Base-by-base conservation (phyloP, 306 rosid species). In the Astragalus glycyphyllos region DNA sequence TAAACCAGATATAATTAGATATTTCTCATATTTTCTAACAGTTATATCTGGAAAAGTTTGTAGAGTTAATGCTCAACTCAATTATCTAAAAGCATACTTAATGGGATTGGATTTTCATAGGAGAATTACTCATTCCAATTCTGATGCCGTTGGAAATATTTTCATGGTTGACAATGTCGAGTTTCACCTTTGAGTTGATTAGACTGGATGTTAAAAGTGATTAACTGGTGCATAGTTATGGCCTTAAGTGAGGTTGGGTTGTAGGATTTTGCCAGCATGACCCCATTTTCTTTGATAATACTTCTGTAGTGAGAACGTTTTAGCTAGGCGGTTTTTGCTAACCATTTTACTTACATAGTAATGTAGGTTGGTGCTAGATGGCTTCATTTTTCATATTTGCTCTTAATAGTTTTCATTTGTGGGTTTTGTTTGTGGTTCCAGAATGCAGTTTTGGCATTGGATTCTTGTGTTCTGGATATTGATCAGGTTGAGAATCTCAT, bases 401-500 rank as follows among this genome's bases (percentile, higher is more conserved):
- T 65, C 60, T 45, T 4, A 59, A 60, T n/a, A 40, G 26, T 50
- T 70, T 37, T 67, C 35, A 37, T 41, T 62, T 53, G 8, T 54
- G 46, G 57, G 44, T 31, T 11, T 64, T 76, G 9, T 50, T 68
- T 72, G 85, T 86, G 8, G 84, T 83, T 85, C 80, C 84, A 89
- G 97, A 92, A 70, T 86, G 84, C 84, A 67, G 71, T 83, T 51
- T 48, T 83, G 74, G 86, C 84, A 15, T 71, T 83, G 79, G 84
- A 83, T 68, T 82, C 83, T 71, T 53, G 59, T 44, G 75, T 76
- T 58, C 73, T 82, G 34, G 86, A 82, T 68, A 82, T 82, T 69
- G 86, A 82, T 78, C 83, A 90, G 84, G 98, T 94, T 68, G 98
- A 94, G 83, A 94, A 94, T 84, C 96, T 94, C 78, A 94, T 94